Base-by-base conservation (phyloP, 75 land plant species). In the Pinus tabuliformis region DNA sequence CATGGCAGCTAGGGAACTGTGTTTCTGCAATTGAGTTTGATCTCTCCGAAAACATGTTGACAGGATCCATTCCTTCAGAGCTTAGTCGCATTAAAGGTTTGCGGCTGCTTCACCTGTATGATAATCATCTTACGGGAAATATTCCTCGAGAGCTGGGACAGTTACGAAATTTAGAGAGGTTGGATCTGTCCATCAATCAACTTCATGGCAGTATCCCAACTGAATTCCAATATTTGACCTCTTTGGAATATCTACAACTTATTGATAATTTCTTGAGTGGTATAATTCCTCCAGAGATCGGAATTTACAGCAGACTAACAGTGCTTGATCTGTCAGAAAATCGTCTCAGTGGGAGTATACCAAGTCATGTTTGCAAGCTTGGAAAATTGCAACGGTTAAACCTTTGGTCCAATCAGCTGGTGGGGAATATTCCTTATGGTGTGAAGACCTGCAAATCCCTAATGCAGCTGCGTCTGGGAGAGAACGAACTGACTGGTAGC, bases 301-400 rank as follows among this genome's bases (percentile, higher is more conserved):
- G 90, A 30, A 76, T 80, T 9, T 77, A 86, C 72, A 86, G 87
- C 60, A 78, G 9, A 0, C 87, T 92, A 57, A 75, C 80, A 87
- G 83, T 86, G 24, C 88, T 93, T 64, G 94, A 91, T 74, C 83
- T 91, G 37, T 91, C 93, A 16, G 54, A 83, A 28, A 93, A 93
- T 73, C 62, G 66, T 17, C 87, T 93, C 1, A 87, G 81, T 64
- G 96, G 96, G 6, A 71, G 39, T 39, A 91, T 93, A 21, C 96
- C 96, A 33, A 75, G 72, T 66, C 63, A 81, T 12, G 62, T 91
- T 37, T 89, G 90, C 60, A 65, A 77, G 5, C 79, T 78, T 59
- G 83, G 83, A 36, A 83, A 91, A 59, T 77, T 93, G 72, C 80
- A 72, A 52, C 59, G 81, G 49, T 82, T 93, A 70, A 85, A 77